phyloP scores from a whole-genome alignment of 768 basidiomycete genomes.

The Leccinum arenicola region DNA sequence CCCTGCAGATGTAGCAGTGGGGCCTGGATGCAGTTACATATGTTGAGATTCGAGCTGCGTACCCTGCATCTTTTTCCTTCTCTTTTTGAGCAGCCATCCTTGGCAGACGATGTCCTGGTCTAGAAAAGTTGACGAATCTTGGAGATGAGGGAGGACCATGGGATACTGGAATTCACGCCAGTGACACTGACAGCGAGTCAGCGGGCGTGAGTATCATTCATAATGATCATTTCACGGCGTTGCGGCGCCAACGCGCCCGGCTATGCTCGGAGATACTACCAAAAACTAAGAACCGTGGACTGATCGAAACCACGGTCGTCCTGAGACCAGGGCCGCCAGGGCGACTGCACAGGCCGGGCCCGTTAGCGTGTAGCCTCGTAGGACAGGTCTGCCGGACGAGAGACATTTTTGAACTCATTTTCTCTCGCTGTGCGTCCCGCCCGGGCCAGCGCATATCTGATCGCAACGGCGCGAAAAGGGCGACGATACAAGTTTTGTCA shows the following conservation, averaged over 20 bases:
- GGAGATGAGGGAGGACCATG: slow-evolving; percentile 17
- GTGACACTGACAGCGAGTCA: background rate
- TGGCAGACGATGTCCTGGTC: slow-evolving; percentile 43
- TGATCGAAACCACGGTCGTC: background rate
- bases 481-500: background rate
- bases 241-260: background rate
- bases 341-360: background rate
- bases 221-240: background rate
- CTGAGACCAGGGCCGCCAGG: background rate
- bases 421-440: slow-evolving; percentile 3
- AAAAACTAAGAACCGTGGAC: background rate
- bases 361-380: slow-evolving; percentile 1
- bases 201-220: background rate
- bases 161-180: slow-evolving; percentile 1
- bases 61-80: slow-evolving; percentile 89
- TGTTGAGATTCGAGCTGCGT: slow-evolving; percentile 7
- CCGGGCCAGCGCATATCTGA: background rate
- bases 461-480: background rate
- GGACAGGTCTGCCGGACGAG: background rate
- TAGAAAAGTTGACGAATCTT: slow-evolving; percentile 3
- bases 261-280: slow-evolving; percentile 14
- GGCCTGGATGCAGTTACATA: background rate
- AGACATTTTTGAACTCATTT: slow-evolving; percentile 8
- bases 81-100: slow-evolving; percentile 86
- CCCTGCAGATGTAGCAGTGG: slow-evolving; percentile 41